Conservation (phyloP, 768 basidiomycete genomes). For the Ephemerocybe angulata region DNA sequence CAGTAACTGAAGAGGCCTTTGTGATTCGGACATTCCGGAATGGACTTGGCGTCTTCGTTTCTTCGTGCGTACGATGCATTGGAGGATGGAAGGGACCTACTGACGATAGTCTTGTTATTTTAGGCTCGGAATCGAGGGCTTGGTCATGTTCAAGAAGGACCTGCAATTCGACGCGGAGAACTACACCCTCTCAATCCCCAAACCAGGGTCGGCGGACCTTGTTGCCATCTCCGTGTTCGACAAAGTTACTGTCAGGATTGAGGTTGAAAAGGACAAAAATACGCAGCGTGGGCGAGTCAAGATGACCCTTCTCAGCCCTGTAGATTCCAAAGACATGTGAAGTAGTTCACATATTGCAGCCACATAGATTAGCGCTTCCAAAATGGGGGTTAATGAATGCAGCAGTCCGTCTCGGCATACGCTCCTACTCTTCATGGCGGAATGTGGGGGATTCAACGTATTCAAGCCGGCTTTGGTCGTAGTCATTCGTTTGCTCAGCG, state of each 20-base stretch:
- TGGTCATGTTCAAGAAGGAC: constrained; percentile 91
- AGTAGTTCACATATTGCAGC: neutral
- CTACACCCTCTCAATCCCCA: constrained; percentile 67
- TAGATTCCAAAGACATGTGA: constrained; percentile 50
- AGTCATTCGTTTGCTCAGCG: neutral
- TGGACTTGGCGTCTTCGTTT: constrained; percentile 82
- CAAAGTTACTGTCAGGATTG: constrained; percentile 85
- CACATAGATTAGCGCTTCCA: neutral
- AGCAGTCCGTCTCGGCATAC: too few species aligned
- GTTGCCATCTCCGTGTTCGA: constrained; percentile 86
- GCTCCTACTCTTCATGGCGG: neutral
- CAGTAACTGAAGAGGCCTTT: constrained; percentile 78
- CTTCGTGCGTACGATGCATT: neutral
- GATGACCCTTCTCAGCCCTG: constrained; percentile 70
- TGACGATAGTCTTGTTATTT: neutral
- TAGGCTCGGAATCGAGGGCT: constrained; percentile 90
- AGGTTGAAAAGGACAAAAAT: constrained; percentile 92
- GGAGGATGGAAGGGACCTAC: neutral
- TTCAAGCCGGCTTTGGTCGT: neutral
- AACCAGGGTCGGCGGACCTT: constrained; percentile 39
- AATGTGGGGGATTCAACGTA: neutral
- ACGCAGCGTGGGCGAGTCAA: constrained; percentile 88
- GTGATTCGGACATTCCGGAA: constrained; percentile 94
- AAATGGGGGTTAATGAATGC: too few species aligned
- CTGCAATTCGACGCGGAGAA: constrained; percentile 89